A percentile compares a stretch with the other conserved stretches of the same genome.
phyloP scores from a whole-genome alignment of 805 yeast genomes.

The Metschnikowia lunata region DNA sequence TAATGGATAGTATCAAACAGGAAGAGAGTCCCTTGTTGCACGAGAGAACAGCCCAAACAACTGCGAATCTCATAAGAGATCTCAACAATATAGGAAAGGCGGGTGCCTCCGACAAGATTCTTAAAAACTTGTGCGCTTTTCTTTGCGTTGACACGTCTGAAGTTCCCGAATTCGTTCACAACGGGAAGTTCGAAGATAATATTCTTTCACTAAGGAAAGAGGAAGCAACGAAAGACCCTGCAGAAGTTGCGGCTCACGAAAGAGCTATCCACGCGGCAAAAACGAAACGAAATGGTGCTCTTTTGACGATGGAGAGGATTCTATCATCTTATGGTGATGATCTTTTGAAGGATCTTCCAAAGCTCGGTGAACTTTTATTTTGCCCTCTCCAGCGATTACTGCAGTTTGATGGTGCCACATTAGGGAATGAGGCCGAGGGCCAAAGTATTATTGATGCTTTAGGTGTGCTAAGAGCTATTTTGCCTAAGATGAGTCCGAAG shows the following conservation, averaged over 20 bases:
- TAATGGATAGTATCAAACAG: conserved; percentile 87
- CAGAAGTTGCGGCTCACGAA: conserved; percentile 57
- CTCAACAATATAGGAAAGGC: conserved; percentile 54
- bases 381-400: conserved; percentile 51
- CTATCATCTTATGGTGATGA: conserved; percentile 48
- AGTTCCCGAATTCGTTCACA: conserved; percentile 84
- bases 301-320: conserved; percentile 60
- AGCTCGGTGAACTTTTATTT: conserved; percentile 59
- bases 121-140: conserved; percentile 87
- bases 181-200: conserved; percentile 46
- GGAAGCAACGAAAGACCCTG: conserved; percentile 59
- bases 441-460: conserved; percentile 82
- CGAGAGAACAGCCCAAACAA: conserved; percentile 61
- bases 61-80: conserved; percentile 58
- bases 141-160: conserved; percentile 93
- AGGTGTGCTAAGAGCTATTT: conserved; percentile 72
- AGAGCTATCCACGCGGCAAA: conserved; percentile 67
- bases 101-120: conserved; percentile 83
- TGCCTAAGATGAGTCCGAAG: conserved; percentile 52
- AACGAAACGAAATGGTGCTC: conserved; percentile 82
- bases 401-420: conserved; percentile 20
- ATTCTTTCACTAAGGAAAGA: conserved; percentile 78
- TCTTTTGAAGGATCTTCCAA: conserved; percentile 61
- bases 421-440: conserved; percentile 49
- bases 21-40: conserved; percentile 70